These are phyloP conservation scores for Carex arenaria DNA, from an alignment of 202 grass and related monocot genomes.

Conservation along the genomic window DNA sequence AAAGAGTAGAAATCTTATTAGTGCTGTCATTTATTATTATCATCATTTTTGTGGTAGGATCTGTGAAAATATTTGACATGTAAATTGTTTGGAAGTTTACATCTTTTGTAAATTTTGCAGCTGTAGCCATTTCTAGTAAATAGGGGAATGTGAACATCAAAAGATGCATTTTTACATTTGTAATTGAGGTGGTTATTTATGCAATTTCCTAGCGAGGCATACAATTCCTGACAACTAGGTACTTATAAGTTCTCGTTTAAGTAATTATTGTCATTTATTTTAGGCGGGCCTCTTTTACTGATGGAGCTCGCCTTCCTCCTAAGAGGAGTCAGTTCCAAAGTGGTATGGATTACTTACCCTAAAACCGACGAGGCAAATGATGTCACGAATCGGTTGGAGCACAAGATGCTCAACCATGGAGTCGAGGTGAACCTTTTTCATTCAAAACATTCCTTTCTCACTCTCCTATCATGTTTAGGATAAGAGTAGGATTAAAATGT, in stretches of 20 bases:
- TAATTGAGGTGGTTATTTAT: not conserved
- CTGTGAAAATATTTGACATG: not conserved
- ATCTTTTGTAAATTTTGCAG: not conserved
- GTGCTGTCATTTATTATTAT: too few relatives aligned
- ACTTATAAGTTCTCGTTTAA: not conserved
- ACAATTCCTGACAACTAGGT: not conserved
- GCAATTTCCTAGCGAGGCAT: not conserved
- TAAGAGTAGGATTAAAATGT: too few relatives aligned
- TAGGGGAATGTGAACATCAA: not conserved
- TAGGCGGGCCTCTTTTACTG: slow-evolving; percentile 85
- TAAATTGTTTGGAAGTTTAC: not conserved
- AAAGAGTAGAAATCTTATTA: not conserved
- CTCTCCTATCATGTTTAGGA: not conserved
- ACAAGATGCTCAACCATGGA: slow-evolving; percentile 83
- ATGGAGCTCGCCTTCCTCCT: slow-evolving; percentile 98
- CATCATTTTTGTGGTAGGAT: not conserved
- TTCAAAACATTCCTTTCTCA: not conserved
- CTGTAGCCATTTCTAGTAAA: not conserved
- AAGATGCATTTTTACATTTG: not conserved
- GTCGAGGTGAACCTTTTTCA: slow-evolving; percentile 44
- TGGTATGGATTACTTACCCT: slow-evolving; percentile 90
- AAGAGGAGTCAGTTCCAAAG: slow-evolving; percentile 50
- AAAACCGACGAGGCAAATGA: slow-evolving; percentile 64
- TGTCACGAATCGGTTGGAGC: slow-evolving; percentile 69
- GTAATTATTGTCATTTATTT: slow-evolving; percentile 21